Evolutionary conservation across 208 protist genomes (phyloP), one percentile per base, ranked within the genome.

Genomic region (Acanthamoeba culbertsoni): DNA sequence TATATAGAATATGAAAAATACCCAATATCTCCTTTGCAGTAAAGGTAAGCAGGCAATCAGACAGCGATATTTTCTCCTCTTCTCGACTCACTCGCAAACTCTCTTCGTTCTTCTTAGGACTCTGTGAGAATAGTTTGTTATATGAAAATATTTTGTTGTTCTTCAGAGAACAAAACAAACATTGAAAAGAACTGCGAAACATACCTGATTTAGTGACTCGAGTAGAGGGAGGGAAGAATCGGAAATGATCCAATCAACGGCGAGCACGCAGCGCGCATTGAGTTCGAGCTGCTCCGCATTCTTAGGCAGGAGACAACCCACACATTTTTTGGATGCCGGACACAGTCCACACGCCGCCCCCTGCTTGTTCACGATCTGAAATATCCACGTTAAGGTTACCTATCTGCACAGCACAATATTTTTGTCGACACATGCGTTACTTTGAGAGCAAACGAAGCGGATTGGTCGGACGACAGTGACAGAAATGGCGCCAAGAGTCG

Each of bases 51-150:
- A 89, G 79, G 53, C 79, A 89, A 43, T 89, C 79, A 20, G 10
- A 45, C n/a, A 89, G 55, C 35, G 33, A 18, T 16, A 89, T 65
- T 51, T 89, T 62, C 79, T 89, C 79, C 79, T 89, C 79, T 51
- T 89, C 79, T 8, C 79, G 45, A 37, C 79, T 68, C 51, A 68
- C 37, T n/a, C 28, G n/a, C 10, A 89, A 35, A 31, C 71, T 82
- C 42, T 37, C 42, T 35, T 82, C 71, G 20, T 82, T 14, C 2
- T 53, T 43, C 0, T 3, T 33, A 18, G 71, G 71, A 23, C n/a
- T 26, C 42, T 53, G 43, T 31, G 23, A 6, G 14, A 6, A 43
- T 35, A 42, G 18, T 4, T 8, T 26, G 28, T 35, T 26, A 75
- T 12, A 35, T 23, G 33, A 75, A 6, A 16, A 37, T 35, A 42